Evolutionary conservation across 1,139 yeast genomes (phyloP).

Genomic region (Arxiozyma slooffiae): DNA sequence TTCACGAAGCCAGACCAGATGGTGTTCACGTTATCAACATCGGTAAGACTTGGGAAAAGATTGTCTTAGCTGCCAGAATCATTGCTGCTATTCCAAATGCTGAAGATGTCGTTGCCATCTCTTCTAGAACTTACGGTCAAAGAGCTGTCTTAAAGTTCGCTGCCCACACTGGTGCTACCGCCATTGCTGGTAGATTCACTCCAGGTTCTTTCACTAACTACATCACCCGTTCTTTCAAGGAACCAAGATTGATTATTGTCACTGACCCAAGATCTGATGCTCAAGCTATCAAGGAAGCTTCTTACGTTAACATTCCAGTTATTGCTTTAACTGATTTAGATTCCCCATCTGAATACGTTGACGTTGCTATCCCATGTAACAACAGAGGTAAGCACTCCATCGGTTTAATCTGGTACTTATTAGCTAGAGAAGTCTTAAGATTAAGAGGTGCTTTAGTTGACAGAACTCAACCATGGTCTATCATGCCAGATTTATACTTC

Average conservation of each 20-base stretch:
- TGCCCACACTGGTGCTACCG: constrained; percentile 99
- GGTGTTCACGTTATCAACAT: constrained; percentile 98
- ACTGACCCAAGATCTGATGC: constrained; percentile 99
- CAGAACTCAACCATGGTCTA: constrained; percentile 97
- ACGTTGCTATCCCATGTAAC: constrained; percentile 99
- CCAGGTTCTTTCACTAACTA: constrained; percentile 99
- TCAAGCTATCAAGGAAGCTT: constrained; percentile 99
- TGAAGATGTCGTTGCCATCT: constrained; percentile 96
- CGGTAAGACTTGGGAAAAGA: constrained; percentile 99
- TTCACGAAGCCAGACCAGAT: constrained; percentile 98
- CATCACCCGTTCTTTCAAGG: constrained; percentile 99
- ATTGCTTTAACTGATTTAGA: constrained; percentile 98
- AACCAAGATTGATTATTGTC: constrained; percentile 98
- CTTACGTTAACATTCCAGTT: constrained; percentile 99
- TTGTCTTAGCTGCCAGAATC: constrained; percentile 98
- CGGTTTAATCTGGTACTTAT: constrained; percentile 99
- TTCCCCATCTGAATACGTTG: constrained; percentile 98
- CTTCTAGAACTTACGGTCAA: constrained; percentile 99
- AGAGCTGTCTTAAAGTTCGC: constrained; percentile 99
- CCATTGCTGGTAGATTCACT: constrained; percentile 99
- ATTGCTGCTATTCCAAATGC: constrained; percentile 99
- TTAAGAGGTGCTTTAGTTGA: constrained; percentile 96
- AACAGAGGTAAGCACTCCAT: constrained; percentile 99
- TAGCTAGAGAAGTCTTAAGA: constrained; percentile 99
- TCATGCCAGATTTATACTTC: constrained; percentile 99